Evolutionary conservation across 768 basidiomycete genomes (phyloP).

Genomic region (Kwoniella bestiolae): DNA sequence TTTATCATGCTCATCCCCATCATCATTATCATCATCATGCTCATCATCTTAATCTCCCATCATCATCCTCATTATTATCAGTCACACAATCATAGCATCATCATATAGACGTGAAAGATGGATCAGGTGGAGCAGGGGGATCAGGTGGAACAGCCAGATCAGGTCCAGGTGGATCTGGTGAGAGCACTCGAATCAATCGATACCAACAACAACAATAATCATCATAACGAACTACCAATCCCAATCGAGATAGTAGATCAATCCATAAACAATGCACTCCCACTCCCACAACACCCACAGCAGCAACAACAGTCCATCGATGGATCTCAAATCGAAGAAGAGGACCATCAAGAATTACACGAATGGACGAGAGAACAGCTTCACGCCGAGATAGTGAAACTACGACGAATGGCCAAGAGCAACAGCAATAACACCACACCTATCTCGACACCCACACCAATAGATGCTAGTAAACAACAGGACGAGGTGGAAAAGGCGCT

Average conservation of each 20-base stretch:
- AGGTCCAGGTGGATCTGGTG: slow-evolving; percentile 21
- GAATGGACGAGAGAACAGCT: slow-evolving; percentile 30
- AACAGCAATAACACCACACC: not conserved
- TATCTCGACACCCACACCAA: not conserved
- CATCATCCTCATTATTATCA: slow-evolving; percentile 21
- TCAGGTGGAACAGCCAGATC: slow-evolving; percentile 11
- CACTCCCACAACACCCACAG: not conserved
- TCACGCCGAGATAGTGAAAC: slow-evolving; percentile 23
- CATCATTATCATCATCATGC: not conserved
- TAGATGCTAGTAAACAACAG: not conserved
- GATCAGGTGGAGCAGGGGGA: slow-evolving; percentile 9
- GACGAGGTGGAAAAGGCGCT: not conserved
- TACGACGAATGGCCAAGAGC: slow-evolving; percentile 9
- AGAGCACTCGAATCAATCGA: slow-evolving; percentile 25
- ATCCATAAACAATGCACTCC: not conserved
- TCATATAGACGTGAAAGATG: not conserved
- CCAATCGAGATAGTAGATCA: not conserved
- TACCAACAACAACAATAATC: not conserved
- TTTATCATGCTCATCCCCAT: not conserved
- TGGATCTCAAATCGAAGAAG: not conserved
- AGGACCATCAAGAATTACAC: slow-evolving; percentile 16
- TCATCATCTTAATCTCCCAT: not conserved
- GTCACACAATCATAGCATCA: not conserved
- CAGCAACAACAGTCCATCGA: not conserved
- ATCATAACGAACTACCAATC: not conserved